Conservation (phyloP, 805 yeast genomes). For the Teunomyces atbi region DNA sequence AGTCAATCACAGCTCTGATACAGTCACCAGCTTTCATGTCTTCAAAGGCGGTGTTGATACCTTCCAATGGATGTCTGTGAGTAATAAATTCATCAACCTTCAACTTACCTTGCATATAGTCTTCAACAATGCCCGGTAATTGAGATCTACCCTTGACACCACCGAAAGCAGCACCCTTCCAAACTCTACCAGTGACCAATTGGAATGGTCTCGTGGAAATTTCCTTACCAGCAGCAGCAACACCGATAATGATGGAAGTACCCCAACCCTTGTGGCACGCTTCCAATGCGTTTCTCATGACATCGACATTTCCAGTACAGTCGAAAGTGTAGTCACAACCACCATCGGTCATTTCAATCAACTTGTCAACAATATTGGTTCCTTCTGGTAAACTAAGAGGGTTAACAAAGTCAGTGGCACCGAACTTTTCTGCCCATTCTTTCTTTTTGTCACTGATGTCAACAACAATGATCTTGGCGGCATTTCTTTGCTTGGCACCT, state of each 20-base stretch:
- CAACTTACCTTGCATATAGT: conserved; percentile 74
- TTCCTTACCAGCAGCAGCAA: conserved; percentile 98
- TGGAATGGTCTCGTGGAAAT: conserved; percentile 98
- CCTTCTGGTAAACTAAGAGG: conserved; percentile 76
- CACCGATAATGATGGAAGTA: conserved; percentile 91
- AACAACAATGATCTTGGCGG: conserved; percentile 76
- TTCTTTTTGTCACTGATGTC: conserved; percentile 85
- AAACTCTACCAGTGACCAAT: conserved; percentile 96
- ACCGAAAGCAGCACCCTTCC: conserved; percentile 99
- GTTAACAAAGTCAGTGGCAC: conserved; percentile 94
- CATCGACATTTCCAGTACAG: conserved; percentile 94
- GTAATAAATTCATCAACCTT: conserved; percentile 96
- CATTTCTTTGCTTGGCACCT: conserved; percentile 85
- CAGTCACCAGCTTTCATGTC: conserved; percentile 94
- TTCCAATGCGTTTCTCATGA: conserved; percentile 95
- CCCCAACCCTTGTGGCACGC: conserved; percentile 99
- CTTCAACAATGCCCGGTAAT: conserved; percentile 85
- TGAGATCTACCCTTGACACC: conserved; percentile 98
- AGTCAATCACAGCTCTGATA: conserved; percentile 82
- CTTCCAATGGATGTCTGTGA: conserved; percentile 73
- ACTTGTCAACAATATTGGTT: conserved; percentile 72
- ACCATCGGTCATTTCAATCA: conserved; percentile 89
- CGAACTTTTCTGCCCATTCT: conserved; percentile 83
- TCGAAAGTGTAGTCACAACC: conserved; percentile 96
- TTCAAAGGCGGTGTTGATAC: conserved; percentile 86